Conservation (phyloP, 306 rosid species). For the Mimosa pudica region DNA sequence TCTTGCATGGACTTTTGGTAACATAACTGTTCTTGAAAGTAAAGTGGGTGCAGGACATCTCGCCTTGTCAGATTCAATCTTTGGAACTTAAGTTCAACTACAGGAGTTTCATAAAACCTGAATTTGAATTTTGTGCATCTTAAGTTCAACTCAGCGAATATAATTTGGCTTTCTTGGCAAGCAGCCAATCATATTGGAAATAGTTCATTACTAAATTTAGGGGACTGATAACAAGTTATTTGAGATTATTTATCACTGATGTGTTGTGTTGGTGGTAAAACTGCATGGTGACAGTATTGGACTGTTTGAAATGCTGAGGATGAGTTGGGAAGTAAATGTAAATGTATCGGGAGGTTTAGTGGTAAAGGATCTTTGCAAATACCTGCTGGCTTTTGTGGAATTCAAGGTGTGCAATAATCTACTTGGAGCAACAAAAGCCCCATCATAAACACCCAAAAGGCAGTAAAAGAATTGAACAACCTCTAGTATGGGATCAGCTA, state of each 20-base stretch:
- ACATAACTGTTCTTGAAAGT: constrained; percentile 16
- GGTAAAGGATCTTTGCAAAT: background rate
- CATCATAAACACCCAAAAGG: background rate
- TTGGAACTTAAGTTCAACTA: background rate
- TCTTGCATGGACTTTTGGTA: constrained; percentile 83
- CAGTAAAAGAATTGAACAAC: too few species aligned
- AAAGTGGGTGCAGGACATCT: background rate
- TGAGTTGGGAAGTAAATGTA: background rate
- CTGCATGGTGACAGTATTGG: background rate
- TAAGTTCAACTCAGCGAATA: background rate
- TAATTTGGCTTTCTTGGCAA: background rate
- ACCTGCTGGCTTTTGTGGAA: background rate
- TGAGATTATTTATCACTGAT: background rate
- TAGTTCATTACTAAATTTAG: background rate
- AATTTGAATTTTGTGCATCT: background rate
- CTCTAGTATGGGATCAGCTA: too few species aligned
- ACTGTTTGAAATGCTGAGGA: background rate
- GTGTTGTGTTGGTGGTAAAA: background rate
- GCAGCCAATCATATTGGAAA: background rate
- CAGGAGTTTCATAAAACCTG: background rate
- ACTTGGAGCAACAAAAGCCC: background rate
- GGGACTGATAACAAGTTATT: background rate
- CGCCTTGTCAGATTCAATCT: background rate
- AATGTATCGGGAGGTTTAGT: background rate
- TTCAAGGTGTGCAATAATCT: background rate